Evolutionary conservation across 139 green algal species (phyloP).

Genomic region (Asterochloris erici): DNA sequence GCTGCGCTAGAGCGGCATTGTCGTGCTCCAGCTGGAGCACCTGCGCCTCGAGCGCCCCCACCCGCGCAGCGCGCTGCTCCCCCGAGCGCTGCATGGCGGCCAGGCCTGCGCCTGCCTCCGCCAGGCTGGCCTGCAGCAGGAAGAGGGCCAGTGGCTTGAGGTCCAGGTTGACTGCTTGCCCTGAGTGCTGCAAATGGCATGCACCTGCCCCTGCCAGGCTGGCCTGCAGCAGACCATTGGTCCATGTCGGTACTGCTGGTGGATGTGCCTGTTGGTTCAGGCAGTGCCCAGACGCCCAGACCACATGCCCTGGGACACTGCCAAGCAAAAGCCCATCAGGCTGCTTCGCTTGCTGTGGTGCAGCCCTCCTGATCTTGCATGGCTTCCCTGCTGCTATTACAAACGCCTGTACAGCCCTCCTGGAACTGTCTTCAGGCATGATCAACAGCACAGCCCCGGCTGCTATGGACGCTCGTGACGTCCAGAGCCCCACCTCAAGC

Average conservation of each 20-base stretch:
- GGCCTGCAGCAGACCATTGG: slow-evolving; percentile 34
- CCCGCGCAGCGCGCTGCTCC: slow-evolving; percentile 28
- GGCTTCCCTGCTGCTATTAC: too few species aligned
- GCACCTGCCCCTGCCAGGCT: slow-evolving; percentile 38
- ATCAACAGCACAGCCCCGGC: too few species aligned
- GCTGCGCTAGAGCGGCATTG: background rate
- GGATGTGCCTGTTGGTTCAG: background rate
- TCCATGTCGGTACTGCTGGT: too few species aligned
- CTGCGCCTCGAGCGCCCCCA: slow-evolving; percentile 14
- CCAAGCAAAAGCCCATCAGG: background rate
- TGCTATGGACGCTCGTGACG: too few species aligned
- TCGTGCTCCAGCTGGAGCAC: slow-evolving; percentile 13
- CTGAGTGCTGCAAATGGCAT: background rate
- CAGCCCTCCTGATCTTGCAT: too few species aligned
- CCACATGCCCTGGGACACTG: background rate
- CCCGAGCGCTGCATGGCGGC: slow-evolving; percentile 46
- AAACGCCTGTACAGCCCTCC: too few species aligned
- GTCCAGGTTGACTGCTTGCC: background rate
- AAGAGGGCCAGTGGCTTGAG: background rate
- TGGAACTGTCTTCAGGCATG: too few species aligned
- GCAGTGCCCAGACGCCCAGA: background rate
- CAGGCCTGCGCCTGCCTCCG: slow-evolving; percentile 40
- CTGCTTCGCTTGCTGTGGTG: background rate
- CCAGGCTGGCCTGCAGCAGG: slow-evolving; percentile 39
- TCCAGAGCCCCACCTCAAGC: background rate